Conservation (phyloP, 2,329 filamentous ascomycete species). For the Hymenoscyphus scutula region DNA sequence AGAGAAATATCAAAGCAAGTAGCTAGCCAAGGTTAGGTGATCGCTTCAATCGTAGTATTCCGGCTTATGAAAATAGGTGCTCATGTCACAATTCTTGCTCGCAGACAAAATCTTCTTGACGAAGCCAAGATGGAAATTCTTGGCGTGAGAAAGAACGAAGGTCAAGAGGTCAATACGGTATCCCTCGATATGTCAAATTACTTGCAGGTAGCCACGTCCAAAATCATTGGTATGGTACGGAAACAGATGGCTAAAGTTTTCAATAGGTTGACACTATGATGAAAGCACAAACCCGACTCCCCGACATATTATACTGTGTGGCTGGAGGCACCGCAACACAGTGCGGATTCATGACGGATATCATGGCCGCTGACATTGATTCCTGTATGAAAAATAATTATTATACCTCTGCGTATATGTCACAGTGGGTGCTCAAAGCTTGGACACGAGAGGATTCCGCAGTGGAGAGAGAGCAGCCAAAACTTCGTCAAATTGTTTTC, state of each 20-base stretch:
- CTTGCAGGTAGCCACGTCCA: background rate
- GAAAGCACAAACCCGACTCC: background rate
- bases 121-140: background rate
- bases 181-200: conserved; percentile 2
- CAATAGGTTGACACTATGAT: conserved; percentile 1
- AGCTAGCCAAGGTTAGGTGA: background rate
- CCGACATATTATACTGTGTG: conserved; percentile 8
- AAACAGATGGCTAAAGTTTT: background rate
- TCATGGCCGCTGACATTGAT: background rate
- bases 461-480: background rate
- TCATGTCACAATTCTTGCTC: conserved; percentile 5
- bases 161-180: background rate
- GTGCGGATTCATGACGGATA: conserved; percentile 1
- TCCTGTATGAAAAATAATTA: conserved; percentile 9
- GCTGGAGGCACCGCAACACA: background rate
- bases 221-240: background rate
- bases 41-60: background rate
- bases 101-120: background rate
- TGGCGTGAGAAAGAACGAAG: background rate
- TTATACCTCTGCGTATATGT: conserved; percentile 1
- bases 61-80: background rate
- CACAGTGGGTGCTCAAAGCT: conserved; percentile 3
- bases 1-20: conserved; percentile 5
- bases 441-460: conserved; percentile 3
- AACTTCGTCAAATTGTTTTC: conserved; percentile 4